phyloP scores from a whole-genome alignment of 2,329 filamentous ascomycete species.

The Elsinoe necatrix region DNA sequence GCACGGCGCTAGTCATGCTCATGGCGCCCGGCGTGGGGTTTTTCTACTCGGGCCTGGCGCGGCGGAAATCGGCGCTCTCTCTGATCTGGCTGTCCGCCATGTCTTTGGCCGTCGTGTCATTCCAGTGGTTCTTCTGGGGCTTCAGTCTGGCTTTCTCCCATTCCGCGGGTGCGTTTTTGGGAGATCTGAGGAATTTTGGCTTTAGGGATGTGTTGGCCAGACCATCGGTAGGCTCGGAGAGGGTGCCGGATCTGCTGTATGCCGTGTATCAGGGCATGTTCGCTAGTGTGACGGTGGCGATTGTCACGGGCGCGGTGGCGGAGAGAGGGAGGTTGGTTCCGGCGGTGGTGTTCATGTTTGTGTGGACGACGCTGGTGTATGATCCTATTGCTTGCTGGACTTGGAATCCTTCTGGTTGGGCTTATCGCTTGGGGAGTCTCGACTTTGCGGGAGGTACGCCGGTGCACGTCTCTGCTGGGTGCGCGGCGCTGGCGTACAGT shows the following conservation, averaged over 20 bases:
- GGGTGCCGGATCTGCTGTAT: slow-evolving; percentile 75
- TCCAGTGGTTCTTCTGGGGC: slow-evolving; percentile 96
- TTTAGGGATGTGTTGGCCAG: slow-evolving; percentile 66
- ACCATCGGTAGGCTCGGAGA: slow-evolving; percentile 63
- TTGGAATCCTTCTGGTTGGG: slow-evolving; percentile 80
- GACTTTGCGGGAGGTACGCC: slow-evolving; percentile 88
- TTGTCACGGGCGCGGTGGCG: slow-evolving; percentile 75
- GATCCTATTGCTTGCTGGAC: slow-evolving; percentile 94
- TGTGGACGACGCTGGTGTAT: slow-evolving; percentile 85
- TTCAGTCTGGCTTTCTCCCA: slow-evolving; percentile 79
- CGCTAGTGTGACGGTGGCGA: slow-evolving; percentile 78
- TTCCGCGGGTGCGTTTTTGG: slow-evolving; percentile 65
- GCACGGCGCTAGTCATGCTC: slow-evolving; percentile 71
- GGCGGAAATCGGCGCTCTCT: slow-evolving; percentile 79
- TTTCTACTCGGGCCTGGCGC: slow-evolving; percentile 48
- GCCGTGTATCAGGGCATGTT: slow-evolving; percentile 86
- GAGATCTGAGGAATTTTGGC: slow-evolving; percentile 70
- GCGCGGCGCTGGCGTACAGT: slow-evolving; percentile 78
- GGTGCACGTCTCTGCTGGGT: slow-evolving; percentile 78
- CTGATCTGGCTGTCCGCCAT: slow-evolving; percentile 81
- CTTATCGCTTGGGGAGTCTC: slow-evolving; percentile 66
- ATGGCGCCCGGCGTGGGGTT: slow-evolving; percentile 86
- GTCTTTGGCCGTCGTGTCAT: slow-evolving; percentile 67
- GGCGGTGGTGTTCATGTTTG: slow-evolving; percentile 83
- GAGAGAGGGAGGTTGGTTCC: slow-evolving; percentile 84